Evolutionary conservation across 805 yeast species (phyloP).

Genomic region (Metschnikowia lunata): DNA sequence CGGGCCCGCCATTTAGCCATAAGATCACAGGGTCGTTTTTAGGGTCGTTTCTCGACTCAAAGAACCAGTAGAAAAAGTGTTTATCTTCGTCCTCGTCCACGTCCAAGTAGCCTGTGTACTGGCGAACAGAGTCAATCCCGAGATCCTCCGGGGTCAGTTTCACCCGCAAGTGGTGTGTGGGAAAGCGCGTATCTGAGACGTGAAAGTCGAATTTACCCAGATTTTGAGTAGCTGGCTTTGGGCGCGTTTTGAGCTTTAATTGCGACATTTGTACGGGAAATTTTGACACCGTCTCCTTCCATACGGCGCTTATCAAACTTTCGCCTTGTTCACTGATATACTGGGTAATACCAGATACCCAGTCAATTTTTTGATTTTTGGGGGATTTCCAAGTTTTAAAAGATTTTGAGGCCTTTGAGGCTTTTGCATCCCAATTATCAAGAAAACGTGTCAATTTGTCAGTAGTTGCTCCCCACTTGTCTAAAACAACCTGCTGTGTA

Average conservation of each 20-base stretch:
- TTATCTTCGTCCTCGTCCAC: constrained; percentile 69
- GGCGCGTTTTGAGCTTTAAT: constrained; percentile 48
- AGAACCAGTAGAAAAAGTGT: constrained; percentile 90
- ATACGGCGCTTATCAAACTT: constrained; percentile 16
- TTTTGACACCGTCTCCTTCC: constrained; percentile 60
- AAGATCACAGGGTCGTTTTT: constrained; percentile 77
- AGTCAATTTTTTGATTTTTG: too few relatives aligned
- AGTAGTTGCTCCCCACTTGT: not conserved
- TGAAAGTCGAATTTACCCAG: constrained; percentile 33
- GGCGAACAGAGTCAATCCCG: constrained; percentile 80
- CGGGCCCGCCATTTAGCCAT: constrained; percentile 97
- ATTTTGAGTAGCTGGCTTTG: constrained; percentile 30
- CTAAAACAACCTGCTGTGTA: too few relatives aligned
- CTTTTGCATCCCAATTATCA: not conserved
- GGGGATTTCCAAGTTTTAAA: too few relatives aligned
- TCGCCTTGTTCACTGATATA: too few relatives aligned
- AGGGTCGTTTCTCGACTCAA: constrained; percentile 74
- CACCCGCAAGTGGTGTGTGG: constrained; percentile 26
- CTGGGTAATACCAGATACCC: too few relatives aligned
- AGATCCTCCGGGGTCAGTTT: constrained; percentile 30
- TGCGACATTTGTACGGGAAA: constrained; percentile 55
- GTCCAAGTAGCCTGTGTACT: constrained; percentile 83
- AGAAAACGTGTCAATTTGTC: not conserved
- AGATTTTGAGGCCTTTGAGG: not conserved
- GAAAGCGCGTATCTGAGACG: constrained; percentile 35